Conservation (phyloP, 163 green algal genomes). For the Trebouxiophyceae sp. region DNA sequence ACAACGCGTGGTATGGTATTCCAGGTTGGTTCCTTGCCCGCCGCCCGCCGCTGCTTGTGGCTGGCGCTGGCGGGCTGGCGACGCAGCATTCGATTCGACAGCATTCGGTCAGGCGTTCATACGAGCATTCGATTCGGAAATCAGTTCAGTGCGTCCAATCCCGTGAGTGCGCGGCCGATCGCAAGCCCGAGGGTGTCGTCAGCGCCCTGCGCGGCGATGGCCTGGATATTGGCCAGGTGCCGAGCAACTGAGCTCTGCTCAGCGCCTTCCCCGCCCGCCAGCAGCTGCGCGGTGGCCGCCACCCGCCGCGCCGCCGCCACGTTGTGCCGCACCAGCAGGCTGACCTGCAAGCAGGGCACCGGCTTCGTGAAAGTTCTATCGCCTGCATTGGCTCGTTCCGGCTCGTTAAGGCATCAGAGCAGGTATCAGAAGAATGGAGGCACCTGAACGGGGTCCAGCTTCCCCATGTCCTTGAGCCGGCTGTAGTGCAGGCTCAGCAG, state of each 20-base stretch:
- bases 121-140: too few relatives aligned
- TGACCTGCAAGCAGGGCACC: not conserved
- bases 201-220: slow-evolving; percentile 7
- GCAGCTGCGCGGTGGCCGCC: not conserved
- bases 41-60: too few relatives aligned
- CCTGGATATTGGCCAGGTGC: slow-evolving; percentile 12
- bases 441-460: not conserved
- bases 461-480: not conserved
- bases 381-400: too few relatives aligned
- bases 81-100: too few relatives aligned
- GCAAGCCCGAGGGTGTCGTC: slow-evolving; percentile 7
- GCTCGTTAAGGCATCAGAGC: too few relatives aligned
- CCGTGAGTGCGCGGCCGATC: slow-evolving; percentile 2
- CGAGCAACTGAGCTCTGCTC: slow-evolving; percentile 4
- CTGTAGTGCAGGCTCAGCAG: not conserved
- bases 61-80: too few relatives aligned
- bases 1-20: too few relatives aligned
- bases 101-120: too few relatives aligned
- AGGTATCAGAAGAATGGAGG: too few relatives aligned
- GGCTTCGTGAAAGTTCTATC: not conserved
- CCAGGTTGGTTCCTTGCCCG: too few relatives aligned
- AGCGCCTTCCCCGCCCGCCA: slow-evolving; percentile 3
- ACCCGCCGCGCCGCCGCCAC: slow-evolving; percentile 1
- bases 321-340: slow-evolving; percentile 8
- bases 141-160: too few relatives aligned